Evolutionary conservation across 306 rosid genomes (phyloP).

Genomic region (Cicer bijugum): DNA sequence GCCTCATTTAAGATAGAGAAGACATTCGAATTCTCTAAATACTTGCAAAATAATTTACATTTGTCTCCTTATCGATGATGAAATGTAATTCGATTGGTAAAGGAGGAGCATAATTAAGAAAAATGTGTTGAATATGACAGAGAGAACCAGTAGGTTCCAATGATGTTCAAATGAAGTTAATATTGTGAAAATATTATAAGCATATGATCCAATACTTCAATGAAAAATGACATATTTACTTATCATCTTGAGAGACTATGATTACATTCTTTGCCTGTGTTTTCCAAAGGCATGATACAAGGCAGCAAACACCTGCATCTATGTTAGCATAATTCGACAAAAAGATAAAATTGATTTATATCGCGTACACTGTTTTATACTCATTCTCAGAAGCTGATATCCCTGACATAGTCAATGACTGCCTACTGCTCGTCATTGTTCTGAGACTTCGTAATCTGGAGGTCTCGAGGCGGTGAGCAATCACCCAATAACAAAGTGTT

Average conservation of each 20-base stretch:
- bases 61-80: too few relatives aligned
- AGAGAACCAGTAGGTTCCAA: neutral
- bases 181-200: neutral
- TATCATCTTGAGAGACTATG: neutral
- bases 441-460: conserved; percentile 60
- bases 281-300: conserved; percentile 34
- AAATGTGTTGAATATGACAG: neutral
- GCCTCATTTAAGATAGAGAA: too few relatives aligned
- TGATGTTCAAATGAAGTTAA: conserved; percentile 8
- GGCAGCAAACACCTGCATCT: conserved; percentile 29
- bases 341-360: conserved; percentile 47
- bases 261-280: conserved; percentile 40
- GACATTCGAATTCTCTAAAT: too few relatives aligned
- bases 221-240: conserved; percentile 7
- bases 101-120: neutral
- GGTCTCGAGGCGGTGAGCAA: conserved; percentile 62
- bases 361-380: conserved; percentile 68
- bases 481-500: conserved; percentile 75
- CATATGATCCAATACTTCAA: conserved; percentile 11
- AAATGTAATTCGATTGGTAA: too few relatives aligned
- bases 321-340: conserved; percentile 28
- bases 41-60: too few relatives aligned
- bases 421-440: conserved; percentile 62
- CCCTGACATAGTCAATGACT: conserved; percentile 57
- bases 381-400: conserved; percentile 69